These are phyloP conservation scores for Mucor lusitanicus DNA, from an alignment of 371 early-diverging fungal genomes.

Conservation along the genomic window DNA sequence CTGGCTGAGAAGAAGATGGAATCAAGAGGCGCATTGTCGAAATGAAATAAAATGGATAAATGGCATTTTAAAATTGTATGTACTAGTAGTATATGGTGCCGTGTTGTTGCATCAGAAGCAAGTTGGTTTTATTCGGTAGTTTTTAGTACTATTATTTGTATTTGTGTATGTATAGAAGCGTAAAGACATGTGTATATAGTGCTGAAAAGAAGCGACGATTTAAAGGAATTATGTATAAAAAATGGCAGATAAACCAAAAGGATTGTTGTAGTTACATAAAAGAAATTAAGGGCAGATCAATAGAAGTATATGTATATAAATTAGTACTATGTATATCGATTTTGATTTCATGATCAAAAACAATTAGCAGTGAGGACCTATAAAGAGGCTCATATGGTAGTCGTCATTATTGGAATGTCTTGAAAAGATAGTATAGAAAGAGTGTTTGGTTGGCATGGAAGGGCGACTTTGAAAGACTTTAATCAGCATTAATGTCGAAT, in stretches of 20 bases:
- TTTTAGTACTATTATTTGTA: not conserved
- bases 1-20: constrained; percentile 57
- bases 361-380: not conserved
- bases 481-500: not conserved
- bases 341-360: not conserved
- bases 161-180: not conserved
- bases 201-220: not conserved
- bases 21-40: not conserved
- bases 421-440: not conserved
- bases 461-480: not conserved
- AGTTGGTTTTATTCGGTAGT: not conserved
- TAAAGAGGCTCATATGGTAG: not conserved
- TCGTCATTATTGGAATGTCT: not conserved
- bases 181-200: not conserved
- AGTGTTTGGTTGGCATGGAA: not conserved
- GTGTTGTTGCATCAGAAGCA: not conserved
- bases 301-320: not conserved
- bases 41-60: not conserved
- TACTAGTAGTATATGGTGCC: not conserved
- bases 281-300: not conserved
- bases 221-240: not conserved
- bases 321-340: not conserved
- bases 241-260: not conserved
- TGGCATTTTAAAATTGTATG: not conserved
- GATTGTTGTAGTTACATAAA: not conserved